Percentiles rank a stretch among this genome's conserved stretches.
These are phyloP conservation scores for Neofusicoccum sp. DNA, from an alignment of 2,329 filamentous ascomycete genomes.

Conservation along the genomic window DNA sequence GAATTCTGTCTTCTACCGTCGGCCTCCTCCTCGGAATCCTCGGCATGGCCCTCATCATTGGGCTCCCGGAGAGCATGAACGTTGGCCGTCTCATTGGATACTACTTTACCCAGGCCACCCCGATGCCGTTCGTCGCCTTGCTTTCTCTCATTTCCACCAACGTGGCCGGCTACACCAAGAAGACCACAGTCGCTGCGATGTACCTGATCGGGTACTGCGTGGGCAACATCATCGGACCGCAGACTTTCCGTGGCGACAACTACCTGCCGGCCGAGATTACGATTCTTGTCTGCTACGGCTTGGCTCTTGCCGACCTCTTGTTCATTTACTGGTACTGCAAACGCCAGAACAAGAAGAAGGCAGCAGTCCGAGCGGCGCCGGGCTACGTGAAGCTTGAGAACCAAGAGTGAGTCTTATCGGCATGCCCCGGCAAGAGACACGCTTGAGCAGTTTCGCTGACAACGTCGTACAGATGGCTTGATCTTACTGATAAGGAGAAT, in stretches of 20 bases:
- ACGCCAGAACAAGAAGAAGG: slow-evolving; percentile 63
- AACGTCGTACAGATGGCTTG: slow-evolving; percentile 48
- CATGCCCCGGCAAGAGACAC: background rate
- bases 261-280: slow-evolving; percentile 67
- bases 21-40: slow-evolving; percentile 59
- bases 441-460: background rate
- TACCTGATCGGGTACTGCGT: slow-evolving; percentile 55
- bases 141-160: slow-evolving; percentile 67
- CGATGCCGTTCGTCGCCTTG: slow-evolving; percentile 66
- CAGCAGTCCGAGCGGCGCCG: slow-evolving; percentile 51
- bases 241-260: slow-evolving; percentile 50
- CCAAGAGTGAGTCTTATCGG: slow-evolving; percentile 56
- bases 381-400: slow-evolving; percentile 65
- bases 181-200: slow-evolving; percentile 57
- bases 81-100: slow-evolving; percentile 64
- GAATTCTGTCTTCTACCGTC: slow-evolving; percentile 58
- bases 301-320: slow-evolving; percentile 56
- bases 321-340: slow-evolving; percentile 67
- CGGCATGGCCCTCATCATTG: slow-evolving; percentile 66
- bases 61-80: slow-evolving; percentile 60
- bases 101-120: slow-evolving; percentile 64
- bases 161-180: slow-evolving; percentile 61
- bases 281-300: slow-evolving; percentile 61
- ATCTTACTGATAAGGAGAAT: slow-evolving; percentile 69
- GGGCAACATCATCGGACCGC: slow-evolving; percentile 48